Percentiles rank a stretch among this genome's conserved stretches.
phyloP scores from a whole-genome alignment of 257 asterid genomes.

The Coffea eugenioides region DNA sequence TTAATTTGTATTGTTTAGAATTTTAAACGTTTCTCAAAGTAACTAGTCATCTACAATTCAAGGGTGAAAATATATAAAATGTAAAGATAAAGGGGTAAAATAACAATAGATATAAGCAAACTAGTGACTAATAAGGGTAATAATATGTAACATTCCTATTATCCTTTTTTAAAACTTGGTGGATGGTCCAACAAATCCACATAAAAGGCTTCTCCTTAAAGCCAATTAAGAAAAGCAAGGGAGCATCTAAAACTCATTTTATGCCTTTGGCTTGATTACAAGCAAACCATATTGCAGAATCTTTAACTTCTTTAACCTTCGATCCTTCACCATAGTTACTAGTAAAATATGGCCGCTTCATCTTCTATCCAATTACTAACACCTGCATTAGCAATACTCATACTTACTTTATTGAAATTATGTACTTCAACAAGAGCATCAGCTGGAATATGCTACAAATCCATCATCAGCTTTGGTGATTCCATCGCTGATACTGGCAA shows the following conservation, averaged over 20 bases:
- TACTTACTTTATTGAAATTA: background rate
- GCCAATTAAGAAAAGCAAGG: background rate
- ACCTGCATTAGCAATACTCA: background rate
- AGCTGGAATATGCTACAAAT: constrained; percentile 13
- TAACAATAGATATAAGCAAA: no score
- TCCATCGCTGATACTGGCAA: constrained; percentile 35
- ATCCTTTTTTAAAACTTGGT: background rate
- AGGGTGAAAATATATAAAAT: no score
- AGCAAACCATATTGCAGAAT: background rate
- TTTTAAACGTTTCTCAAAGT: no score
- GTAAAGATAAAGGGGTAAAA: no score
- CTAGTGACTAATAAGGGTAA: no score
- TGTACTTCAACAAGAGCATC: background rate
- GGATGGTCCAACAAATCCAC: background rate
- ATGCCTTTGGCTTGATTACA: background rate
- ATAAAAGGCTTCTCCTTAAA: background rate
- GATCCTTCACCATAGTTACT: background rate
- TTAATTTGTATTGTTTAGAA: no score
- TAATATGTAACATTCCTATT: no score
- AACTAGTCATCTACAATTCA: no score
- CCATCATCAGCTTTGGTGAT: constrained; percentile 36
- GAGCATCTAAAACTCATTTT: background rate
- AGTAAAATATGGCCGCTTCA: background rate
- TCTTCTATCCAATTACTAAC: background rate
- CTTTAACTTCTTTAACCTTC: no score